Evolutionary conservation across 2,329 filamentous ascomycete species (phyloP), one percentile per base, ranked within the genome.

Genomic region (Colletotrichum sansevieriae): DNA sequence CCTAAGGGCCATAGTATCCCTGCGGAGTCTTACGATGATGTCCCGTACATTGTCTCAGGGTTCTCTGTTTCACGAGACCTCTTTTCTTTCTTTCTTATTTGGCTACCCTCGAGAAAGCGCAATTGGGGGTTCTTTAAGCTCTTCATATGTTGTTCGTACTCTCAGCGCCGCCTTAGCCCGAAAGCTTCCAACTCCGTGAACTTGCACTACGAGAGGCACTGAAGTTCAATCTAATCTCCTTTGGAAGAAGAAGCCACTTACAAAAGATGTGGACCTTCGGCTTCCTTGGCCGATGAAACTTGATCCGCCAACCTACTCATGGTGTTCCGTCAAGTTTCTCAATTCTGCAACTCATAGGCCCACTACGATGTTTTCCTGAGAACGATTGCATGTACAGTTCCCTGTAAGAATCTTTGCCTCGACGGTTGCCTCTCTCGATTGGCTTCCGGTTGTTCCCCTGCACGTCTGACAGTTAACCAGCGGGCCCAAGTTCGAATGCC

Each of bases 401-500:
- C 18, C 18, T 18, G 18, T 1, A 18, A 18, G 18, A 18, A 18
- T 22, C 1, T 22, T 51, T 9, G n/a, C 41, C 41, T 62, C 58
- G 9, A 51, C 33, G 22, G 58, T 49, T 5, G 41, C 43, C 0
- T 57, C 64, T 20, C n/a, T 66, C 1, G 57, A 66, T 3, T 66
- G 64, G 64, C 58, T 56, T 8, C 49, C 41, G 1, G 11, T 63
- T 20, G 69, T 71, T 0, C 61, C 69, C 12, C 69, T 71, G 7
- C 57, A 71, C 43, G 69, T 57, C 2, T 65, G 69, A 2, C 65
- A 71, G 54, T 22, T 44, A 20, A 61, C 54, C n/a, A 49, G 47
- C 20, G 55, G 55, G 0, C 46, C 63, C 13, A 71, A 69, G 52
- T 63, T 41, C 35, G 65, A 56, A 3, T 85, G 83, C 74, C 83